Percentiles rank a stretch among this genome's conserved stretches.
Evolutionary conservation across 2,329 filamentous ascomycete genomes (phyloP).

Genomic region (Moelleriella libera): DNA sequence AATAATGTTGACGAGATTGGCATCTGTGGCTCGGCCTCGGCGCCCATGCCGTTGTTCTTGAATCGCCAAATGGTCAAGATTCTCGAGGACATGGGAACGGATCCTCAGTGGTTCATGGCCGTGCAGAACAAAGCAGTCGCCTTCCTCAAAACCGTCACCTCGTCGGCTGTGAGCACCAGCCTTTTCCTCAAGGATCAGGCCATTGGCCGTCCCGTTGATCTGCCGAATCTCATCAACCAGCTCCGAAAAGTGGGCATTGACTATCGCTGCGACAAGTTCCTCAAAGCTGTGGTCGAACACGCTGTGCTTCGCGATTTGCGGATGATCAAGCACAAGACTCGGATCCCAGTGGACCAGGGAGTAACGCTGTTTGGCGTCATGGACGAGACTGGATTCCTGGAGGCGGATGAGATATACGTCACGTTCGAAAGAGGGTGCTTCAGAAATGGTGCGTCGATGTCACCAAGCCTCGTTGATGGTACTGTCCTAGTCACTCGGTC

Average conservation of each 20-base stretch:
- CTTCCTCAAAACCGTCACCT: constrained; percentile 43
- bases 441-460: constrained; percentile 11
- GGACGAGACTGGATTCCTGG: constrained; percentile 61
- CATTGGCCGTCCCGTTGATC: constrained; percentile 43
- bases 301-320: constrained; percentile 57
- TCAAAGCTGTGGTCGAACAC: constrained; percentile 57
- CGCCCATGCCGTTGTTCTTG: constrained; percentile 53
- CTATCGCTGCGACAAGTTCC: constrained; percentile 54
- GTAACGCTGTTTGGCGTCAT: constrained; percentile 72
- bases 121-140: constrained; percentile 50
- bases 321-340: constrained; percentile 62
- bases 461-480: constrained; percentile 18
- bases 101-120: constrained; percentile 41
- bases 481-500: constrained; percentile 58
- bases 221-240: constrained; percentile 48
- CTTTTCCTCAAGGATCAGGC: constrained; percentile 48
- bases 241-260: constrained; percentile 44
- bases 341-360: constrained; percentile 57
- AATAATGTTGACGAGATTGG: constrained; percentile 42
- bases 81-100: constrained; percentile 56
- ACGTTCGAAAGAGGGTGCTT: constrained; percentile 30
- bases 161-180: constrained; percentile 45
- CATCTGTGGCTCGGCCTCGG: constrained; percentile 56
- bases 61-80: constrained; percentile 80
- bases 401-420: constrained; percentile 55